Percentiles rank a stretch among this genome's conserved stretches.
These are phyloP conservation scores for Lepidium campestre DNA, from an alignment of 441 rosid genomes.

Conservation along the genomic window DNA sequence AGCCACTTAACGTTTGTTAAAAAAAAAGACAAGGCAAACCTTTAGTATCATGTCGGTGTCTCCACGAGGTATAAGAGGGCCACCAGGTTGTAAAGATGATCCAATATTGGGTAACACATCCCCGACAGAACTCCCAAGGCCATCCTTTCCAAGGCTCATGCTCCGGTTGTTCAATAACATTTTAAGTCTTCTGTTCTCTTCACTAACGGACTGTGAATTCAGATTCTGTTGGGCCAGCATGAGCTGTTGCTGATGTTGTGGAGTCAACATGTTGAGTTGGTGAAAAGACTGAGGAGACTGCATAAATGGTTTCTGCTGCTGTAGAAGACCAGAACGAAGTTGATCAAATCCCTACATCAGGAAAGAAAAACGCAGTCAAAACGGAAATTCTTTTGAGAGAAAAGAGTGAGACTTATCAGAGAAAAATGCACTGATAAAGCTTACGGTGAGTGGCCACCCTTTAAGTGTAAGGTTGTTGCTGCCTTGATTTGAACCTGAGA, in stretches of 20 bases:
- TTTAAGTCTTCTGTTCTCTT: slow-evolving; percentile 68
- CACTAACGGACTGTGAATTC: slow-evolving; percentile 61
- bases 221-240: slow-evolving; percentile 75
- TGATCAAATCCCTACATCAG: slow-evolving; percentile 61
- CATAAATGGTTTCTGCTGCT: slow-evolving; percentile 64
- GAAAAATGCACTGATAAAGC: slow-evolving; percentile 20
- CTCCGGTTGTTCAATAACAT: slow-evolving; percentile 56
- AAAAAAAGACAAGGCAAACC: slow-evolving; percentile 33
- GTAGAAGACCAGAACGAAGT: slow-evolving; percentile 64
- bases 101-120: slow-evolving; percentile 58
- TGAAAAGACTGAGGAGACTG: slow-evolving; percentile 78
- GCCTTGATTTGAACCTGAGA: slow-evolving; percentile 84
- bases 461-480: slow-evolving; percentile 75
- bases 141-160: slow-evolving; percentile 64
- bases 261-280: slow-evolving; percentile 71
- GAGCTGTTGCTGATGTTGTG: slow-evolving; percentile 85
- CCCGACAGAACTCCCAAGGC: slow-evolving; percentile 48
- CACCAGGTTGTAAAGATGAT: slow-evolving; percentile 53
- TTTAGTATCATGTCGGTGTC: slow-evolving; percentile 55
- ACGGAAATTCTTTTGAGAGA: not conserved
- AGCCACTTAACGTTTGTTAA: not conserved
- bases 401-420: slow-evolving; percentile 1
- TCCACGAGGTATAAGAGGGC: slow-evolving; percentile 42
- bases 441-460: slow-evolving; percentile 96
- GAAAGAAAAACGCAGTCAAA: slow-evolving; percentile 17